Conservation (phyloP, 2,329 filamentous ascomycete species). For the Claviceps sp. region DNA sequence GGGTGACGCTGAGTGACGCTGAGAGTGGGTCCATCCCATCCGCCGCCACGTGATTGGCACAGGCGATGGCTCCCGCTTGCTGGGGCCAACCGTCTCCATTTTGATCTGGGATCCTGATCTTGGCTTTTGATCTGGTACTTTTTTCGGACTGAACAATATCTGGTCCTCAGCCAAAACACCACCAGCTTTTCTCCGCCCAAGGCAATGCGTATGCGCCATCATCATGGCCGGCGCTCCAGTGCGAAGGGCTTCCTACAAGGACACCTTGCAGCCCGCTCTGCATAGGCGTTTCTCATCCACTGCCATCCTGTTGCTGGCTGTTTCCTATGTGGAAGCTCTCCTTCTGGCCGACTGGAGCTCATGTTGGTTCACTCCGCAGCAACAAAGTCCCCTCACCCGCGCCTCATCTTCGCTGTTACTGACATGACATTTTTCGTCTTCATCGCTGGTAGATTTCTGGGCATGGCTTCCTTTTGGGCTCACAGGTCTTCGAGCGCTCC, state of each 20-base stretch:
- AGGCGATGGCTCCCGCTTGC: slow-evolving; percentile 3
- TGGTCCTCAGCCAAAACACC: background rate
- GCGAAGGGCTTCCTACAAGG: slow-evolving; percentile 59
- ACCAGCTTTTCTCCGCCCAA: slow-evolving; percentile 6
- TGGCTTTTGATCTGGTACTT: background rate
- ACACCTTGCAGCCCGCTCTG: slow-evolving; percentile 79
- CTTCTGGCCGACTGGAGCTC: slow-evolving; percentile 56
- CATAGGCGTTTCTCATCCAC: slow-evolving; percentile 78
- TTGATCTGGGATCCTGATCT: background rate
- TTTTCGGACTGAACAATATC: background rate
- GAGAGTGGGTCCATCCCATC: background rate
- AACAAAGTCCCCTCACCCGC: background rate
- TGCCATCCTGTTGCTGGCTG: slow-evolving; percentile 51
- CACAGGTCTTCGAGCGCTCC: slow-evolving; percentile 58
- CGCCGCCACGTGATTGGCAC: slow-evolving; percentile 18
- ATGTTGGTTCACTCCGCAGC: slow-evolving; percentile 35
- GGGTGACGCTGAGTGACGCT: background rate
- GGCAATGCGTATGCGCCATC: slow-evolving; percentile 29
- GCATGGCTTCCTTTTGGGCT: slow-evolving; percentile 71
- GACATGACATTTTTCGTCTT: background rate
- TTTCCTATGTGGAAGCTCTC: slow-evolving; percentile 63
- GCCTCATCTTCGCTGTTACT: background rate
- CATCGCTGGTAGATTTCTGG: slow-evolving; percentile 52
- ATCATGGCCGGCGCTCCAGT: slow-evolving; percentile 39
- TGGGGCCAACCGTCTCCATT: background rate